Percentiles rank a stretch among this genome's conserved stretches.
Conservation (phyloP, 495 filamentous ascomycete genomes). For the Hyaloscypha variabilis region DNA sequence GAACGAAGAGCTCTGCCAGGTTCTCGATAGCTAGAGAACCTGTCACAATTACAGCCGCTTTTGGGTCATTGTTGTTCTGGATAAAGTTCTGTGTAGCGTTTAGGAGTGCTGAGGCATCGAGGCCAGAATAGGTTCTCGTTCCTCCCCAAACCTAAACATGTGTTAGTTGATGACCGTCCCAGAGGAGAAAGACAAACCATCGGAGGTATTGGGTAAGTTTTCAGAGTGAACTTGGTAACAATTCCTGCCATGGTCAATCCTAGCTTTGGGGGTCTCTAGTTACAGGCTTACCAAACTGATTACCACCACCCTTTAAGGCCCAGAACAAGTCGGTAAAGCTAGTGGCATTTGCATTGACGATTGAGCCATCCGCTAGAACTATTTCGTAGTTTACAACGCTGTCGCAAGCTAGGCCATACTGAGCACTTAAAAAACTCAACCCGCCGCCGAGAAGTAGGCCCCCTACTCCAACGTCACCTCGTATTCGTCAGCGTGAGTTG, state of each 20-base stretch:
- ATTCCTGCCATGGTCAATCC: conserved; percentile 30
- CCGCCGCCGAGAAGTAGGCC: conserved; percentile 49
- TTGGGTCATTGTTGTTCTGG: conserved; percentile 21
- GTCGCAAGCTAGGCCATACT: conserved; percentile 49
- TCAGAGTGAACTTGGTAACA: conserved; percentile 52
- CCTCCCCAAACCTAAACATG: conserved; percentile 20
- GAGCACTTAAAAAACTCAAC: conserved; percentile 43
- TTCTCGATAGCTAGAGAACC: conserved; percentile 12
- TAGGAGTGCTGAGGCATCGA: conserved; percentile 2
- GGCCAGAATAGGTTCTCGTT: conserved; percentile 13
- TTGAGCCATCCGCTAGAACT: conserved; percentile 50
- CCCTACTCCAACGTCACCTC: conserved; percentile 51
- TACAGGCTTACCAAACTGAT: conserved; percentile 46
- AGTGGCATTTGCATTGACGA: conserved; percentile 50
- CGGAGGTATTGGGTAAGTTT: conserved; percentile 38
- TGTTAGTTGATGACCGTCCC: not conserved
- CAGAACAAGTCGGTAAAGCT: conserved; percentile 49
- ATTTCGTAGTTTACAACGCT: conserved; percentile 48
- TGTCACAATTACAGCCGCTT: conserved; percentile 30
- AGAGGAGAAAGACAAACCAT: not conserved
- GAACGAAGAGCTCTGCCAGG: conserved; percentile 15
- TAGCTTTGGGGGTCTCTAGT: not conserved
- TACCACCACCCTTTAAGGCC: conserved; percentile 57
- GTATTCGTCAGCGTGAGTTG: not conserved
- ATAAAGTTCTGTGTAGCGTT: conserved; percentile 29